Base-by-base conservation (phyloP, 768 basidiomycete genomes). In the Macrolepiota dolichaula region DNA sequence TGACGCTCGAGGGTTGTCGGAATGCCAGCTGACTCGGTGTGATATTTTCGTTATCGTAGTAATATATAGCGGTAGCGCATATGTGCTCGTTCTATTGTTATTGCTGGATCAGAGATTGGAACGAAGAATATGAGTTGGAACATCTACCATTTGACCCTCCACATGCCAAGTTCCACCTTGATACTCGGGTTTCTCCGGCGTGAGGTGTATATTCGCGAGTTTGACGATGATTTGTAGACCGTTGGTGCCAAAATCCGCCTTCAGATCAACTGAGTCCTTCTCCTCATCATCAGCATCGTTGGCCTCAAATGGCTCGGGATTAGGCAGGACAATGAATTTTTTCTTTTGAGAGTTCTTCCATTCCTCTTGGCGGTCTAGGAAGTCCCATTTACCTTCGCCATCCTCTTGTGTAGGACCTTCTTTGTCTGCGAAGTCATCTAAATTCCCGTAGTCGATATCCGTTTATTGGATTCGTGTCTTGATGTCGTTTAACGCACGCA, bases 31-130 rank as follows among this genome's bases (percentile, higher is more conserved):
- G 44, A 10, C 68, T 66, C 0, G 64, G 22, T 0, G 69, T 70
- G 25, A 72, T 70, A 49, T 73, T 74, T 10, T 64, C 56, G 50
- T 50, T 58, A 1, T 67, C 68, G 42, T 72, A 73, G 58, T 71
- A 74, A 59, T 74, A 73, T 9, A 72, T 62, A 2, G 71, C 60
- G 1, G 69, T 69, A 2, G 74, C 73, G 24, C 68, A 69, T 37
- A 74, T 75, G 47, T 71, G 71, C 47, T 76, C 75, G 47, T 76
- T 76, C 69, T n/a, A n/a, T n/a, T n/a, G n/a, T n/a, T 72, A 49
- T 17, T 47, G 19, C 12, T 24, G 24, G 40, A n/a, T 57, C 32
- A 40, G 25, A 22, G 22, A 22, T 24, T 27, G 17, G 40, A 6
- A 29, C 17, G 13, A 27, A 17, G 36, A 35, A 37, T n/a, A n/a